A percentile compares a stretch with the other conserved stretches of the same genome.
phyloP scores from a whole-genome alignment of 805 yeast genomes.

The Candida chauliodis region DNA sequence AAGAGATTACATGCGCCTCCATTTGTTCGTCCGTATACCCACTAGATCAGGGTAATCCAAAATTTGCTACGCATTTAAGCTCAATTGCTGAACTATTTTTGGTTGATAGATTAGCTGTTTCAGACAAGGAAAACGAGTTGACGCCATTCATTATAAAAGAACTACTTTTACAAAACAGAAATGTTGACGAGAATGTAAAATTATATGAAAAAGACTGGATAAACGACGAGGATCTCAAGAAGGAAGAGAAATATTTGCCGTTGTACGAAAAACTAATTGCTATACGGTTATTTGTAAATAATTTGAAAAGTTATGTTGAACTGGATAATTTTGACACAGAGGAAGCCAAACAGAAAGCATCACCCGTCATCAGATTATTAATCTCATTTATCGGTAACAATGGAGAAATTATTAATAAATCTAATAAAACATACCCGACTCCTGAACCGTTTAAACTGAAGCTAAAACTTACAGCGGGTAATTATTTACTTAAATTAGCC shows the following conservation, averaged over 20 bases:
- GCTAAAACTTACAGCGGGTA: constrained; percentile 66
- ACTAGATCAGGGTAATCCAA: constrained; percentile 30
- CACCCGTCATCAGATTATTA: constrained; percentile 65
- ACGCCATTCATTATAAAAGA: constrained; percentile 60
- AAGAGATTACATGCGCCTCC: constrained; percentile 36
- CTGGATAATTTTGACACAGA: constrained; percentile 23
- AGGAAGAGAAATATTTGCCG: constrained; percentile 19
- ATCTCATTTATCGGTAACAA: constrained; percentile 66
- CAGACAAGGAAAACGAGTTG: constrained; percentile 53
- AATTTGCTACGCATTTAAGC: constrained; percentile 55
- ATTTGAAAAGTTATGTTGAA: constrained; percentile 36
- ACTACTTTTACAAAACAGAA: constrained; percentile 52
- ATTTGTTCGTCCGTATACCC: constrained; percentile 50
- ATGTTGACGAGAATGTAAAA: constrained; percentile 25
- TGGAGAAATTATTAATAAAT: constrained; percentile 65
- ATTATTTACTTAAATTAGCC: constrained; percentile 61
- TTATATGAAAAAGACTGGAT: constrained; percentile 41
- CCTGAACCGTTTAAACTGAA: constrained; percentile 60
- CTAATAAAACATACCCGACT: constrained; percentile 49
- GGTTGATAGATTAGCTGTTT: constrained; percentile 46
- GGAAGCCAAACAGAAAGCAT: constrained; percentile 41
- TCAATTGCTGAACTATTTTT: constrained; percentile 57
- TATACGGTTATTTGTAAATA: constrained; percentile 55
- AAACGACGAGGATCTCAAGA: constrained; percentile 39
- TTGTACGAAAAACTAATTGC: constrained; percentile 51